Evolutionary conservation across 305 asterid genomes (phyloP).

Genomic region (Ruellia speciosa): DNA sequence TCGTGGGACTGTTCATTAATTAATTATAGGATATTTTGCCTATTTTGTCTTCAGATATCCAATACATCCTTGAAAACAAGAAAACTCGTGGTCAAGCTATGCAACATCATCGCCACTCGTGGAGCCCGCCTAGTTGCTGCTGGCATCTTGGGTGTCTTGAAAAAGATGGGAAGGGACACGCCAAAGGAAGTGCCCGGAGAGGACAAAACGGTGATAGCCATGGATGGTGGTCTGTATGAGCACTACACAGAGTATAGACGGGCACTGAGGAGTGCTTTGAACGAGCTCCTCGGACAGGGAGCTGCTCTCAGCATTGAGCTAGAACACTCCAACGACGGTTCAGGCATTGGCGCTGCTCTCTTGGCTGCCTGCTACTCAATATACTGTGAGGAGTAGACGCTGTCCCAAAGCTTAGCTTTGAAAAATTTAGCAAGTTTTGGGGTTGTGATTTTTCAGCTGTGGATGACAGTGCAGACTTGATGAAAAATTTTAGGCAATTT

Average conservation of each 20-base stretch:
- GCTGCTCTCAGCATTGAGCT: slow-evolving; percentile 30
- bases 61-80: slow-evolving; percentile 50
- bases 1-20: not conserved
- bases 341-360: slow-evolving; percentile 84
- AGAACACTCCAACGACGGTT: slow-evolving; percentile 78
- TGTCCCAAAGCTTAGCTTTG: too few species aligned
- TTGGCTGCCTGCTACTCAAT: slow-evolving; percentile 72
- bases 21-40: not conserved
- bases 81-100: slow-evolving; percentile 48
- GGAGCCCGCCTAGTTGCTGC: slow-evolving; percentile 85
- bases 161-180: slow-evolving; percentile 65
- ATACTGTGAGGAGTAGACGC: slow-evolving; percentile 28
- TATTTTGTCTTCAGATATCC: slow-evolving; percentile 35
- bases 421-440: not conserved
- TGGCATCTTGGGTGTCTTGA: slow-evolving; percentile 59
- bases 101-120: slow-evolving; percentile 55
- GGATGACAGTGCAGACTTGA: too few species aligned
- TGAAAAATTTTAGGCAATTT: too few species aligned
- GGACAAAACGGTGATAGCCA: slow-evolving; percentile 53
- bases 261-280: slow-evolving; percentile 49
- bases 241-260: slow-evolving; percentile 60
- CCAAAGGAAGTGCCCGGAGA: slow-evolving; percentile 23
- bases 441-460: not conserved
- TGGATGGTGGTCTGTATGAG: slow-evolving; percentile 79
- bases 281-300: slow-evolving; percentile 48